Evolutionary conservation across 176 grass and related monocot genomes (phyloP), one percentile per base, ranked within the genome.

Genomic region (Raddia guianensis): DNA sequence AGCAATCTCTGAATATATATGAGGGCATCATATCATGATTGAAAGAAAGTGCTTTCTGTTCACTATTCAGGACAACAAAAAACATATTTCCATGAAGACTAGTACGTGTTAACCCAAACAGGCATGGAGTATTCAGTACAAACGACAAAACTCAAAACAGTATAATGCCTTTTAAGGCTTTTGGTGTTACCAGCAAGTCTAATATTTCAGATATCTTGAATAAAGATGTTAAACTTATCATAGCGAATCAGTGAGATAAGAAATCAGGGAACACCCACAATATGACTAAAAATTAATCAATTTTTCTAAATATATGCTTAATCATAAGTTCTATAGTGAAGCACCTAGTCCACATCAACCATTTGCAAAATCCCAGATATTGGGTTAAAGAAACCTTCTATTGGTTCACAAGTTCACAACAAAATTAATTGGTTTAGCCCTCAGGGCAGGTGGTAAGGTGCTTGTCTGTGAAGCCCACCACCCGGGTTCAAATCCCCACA

Each of bases 11-110:
- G 27, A 48, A 61, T 57, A 66, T 49, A 65, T 35, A 49, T 12
- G 49, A 58, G 32, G 58, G 11, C 12, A 65, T 16, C 16, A 65
- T 50, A 50, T 63, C 37, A 63, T 49, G 64, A 87, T 46, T 35
- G 73, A 20, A 77, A 63, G 78, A 71, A 45, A 49, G 35, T 12
- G 27, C 9, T 47, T 15, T 40, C 32, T 7, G 45, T 8, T 51
- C 52, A 44, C 32, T 7, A 33, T 8, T 51, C 52, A 44, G 58
- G 34, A 83, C 33, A 57, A 68, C 58, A 56, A 7, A 72, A 48
- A 64, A 34, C 1, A 33, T n/a, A 56, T 48, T 77, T 76, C 52
- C 44, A 51, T 44, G 43, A 48, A 53, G 14, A 69, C 34, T 18
- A 37, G 64, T 9, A 59, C 63, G 6, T 34, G 35, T 13, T 7